Conservation (phyloP, 1,284 basidiomycete genomes). For the Tilletia horrida region DNA sequence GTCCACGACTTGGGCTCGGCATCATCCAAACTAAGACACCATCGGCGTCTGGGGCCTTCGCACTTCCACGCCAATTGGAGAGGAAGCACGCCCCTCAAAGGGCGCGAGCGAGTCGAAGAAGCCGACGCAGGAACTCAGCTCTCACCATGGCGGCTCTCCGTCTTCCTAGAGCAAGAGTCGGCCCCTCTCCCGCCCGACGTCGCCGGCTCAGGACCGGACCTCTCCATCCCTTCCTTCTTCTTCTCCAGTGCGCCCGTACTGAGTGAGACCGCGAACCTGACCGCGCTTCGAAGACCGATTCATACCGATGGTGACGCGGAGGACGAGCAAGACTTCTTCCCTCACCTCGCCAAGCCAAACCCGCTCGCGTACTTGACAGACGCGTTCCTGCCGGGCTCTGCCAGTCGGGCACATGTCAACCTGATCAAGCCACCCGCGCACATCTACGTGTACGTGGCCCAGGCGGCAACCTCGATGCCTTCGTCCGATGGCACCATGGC, state of each 20-base stretch:
- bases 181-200: constrained; percentile 27
- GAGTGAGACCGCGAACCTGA: not conserved
- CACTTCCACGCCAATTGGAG: constrained; percentile 25
- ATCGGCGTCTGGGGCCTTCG: constrained; percentile 18
- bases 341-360: constrained; percentile 22
- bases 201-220: constrained; percentile 23
- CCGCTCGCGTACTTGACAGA: not conserved
- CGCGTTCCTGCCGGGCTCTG: constrained; percentile 22
- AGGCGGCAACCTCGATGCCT: constrained; percentile 1
- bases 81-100: constrained; percentile 20
- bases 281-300: not conserved
- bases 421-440: constrained; percentile 12
- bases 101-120: constrained; percentile 20
- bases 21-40: constrained; percentile 32
- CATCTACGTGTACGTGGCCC: constrained; percentile 3
- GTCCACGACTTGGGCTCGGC: constrained; percentile 36
- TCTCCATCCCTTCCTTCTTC: constrained; percentile 26
- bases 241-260: constrained; percentile 13
- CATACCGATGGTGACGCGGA: no score
- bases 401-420: constrained; percentile 28
- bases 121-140: constrained; percentile 20
- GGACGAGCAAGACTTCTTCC: constrained; percentile 19
- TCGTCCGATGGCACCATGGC: not conserved
- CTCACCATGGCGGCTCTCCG: constrained; percentile 32
- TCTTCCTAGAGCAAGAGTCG: constrained; percentile 34